Conservation (phyloP, 1,284 basidiomycete genomes). For the Stereum hirsutum region DNA sequence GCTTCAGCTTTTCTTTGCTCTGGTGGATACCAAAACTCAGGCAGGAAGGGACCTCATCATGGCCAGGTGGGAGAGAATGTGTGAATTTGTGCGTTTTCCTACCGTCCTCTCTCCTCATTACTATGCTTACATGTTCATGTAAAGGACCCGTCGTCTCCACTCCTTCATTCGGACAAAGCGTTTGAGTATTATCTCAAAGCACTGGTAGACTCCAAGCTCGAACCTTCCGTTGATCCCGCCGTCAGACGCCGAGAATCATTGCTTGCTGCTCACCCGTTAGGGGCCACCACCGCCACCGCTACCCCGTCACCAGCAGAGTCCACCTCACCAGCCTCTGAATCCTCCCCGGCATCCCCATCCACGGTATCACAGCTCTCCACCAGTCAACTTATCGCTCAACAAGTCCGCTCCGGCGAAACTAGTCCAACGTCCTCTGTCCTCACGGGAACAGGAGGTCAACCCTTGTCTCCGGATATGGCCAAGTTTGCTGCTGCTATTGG, state of each 20-base stretch:
- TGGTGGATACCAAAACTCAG: conserved; percentile 52
- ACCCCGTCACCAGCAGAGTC: conserved; percentile 12
- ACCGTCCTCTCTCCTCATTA: background rate
- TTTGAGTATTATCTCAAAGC: conserved; percentile 66
- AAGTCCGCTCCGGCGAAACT: conserved; percentile 32
- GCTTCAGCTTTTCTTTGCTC: conserved; percentile 56
- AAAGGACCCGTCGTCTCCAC: conserved; percentile 56
- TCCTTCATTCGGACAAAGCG: conserved; percentile 57
- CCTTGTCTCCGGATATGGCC: conserved; percentile 27
- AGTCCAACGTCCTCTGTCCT: conserved; percentile 17
- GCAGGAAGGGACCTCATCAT: conserved; percentile 65
- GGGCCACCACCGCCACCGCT: too few relatives aligned
- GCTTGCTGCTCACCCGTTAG: conserved; percentile 28
- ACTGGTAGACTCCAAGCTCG: conserved; percentile 51
- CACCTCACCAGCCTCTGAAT: conserved; percentile 13
- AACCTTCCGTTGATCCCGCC: conserved; percentile 50
- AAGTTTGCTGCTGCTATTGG: conserved; percentile 31
- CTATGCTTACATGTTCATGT: conserved; percentile 5
- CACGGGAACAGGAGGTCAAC: conserved; percentile 10
- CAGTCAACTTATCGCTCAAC: conserved; percentile 36
- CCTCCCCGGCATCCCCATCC: conserved; percentile 11
- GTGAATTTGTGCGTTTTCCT: conserved; percentile 58
- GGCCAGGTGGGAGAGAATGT: conserved; percentile 72
- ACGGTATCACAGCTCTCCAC: conserved; percentile 9
- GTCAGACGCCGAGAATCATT: conserved; percentile 59